Percentiles rank a stretch among this genome's conserved stretches.
Conservation (phyloP, 306 rosid species). For the Cucurbita pepo region DNA sequence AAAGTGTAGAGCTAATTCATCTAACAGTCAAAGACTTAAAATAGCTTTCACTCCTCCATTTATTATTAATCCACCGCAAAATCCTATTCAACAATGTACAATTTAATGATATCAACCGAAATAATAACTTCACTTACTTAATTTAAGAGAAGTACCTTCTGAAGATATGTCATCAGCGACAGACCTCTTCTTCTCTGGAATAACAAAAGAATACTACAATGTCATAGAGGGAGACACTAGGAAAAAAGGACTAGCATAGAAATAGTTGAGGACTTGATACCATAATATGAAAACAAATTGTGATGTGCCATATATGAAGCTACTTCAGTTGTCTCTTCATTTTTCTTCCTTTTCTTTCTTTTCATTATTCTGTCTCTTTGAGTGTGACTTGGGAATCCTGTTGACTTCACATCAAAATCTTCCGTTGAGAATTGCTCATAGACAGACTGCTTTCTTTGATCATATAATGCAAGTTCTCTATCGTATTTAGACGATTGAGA, state of each 20-base stretch:
- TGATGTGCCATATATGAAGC: conserved; percentile 64
- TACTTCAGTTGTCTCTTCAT: conserved; percentile 52
- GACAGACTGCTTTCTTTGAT: conserved; percentile 29
- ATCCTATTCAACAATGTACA: not conserved
- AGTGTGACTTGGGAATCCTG: conserved; percentile 34
- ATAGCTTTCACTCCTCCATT: not conserved
- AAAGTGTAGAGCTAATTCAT: not conserved
- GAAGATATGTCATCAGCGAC: conserved; percentile 34
- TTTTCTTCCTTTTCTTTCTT: conserved; percentile 68
- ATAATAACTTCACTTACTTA: conserved; percentile 35
- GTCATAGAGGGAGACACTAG: conserved; percentile 9
- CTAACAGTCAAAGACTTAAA: not conserved
- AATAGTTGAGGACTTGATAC: conserved; percentile 21
- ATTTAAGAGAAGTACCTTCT: conserved; percentile 39
- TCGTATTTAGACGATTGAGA: conserved; percentile 43
- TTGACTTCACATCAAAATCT: conserved; percentile 50
- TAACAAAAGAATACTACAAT: conserved; percentile 5
- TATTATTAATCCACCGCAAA: not conserved
- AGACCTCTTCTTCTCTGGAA: conserved; percentile 57
- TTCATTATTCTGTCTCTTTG: conserved; percentile 23
- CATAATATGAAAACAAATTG: conserved; percentile 58
- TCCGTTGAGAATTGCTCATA: conserved; percentile 20
- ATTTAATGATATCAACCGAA: not conserved
- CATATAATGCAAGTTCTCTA: conserved; percentile 35
- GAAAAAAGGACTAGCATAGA: not conserved